Conservation (phyloP, 495 filamentous ascomycete genomes). For the Jackrogersella multiformis region DNA sequence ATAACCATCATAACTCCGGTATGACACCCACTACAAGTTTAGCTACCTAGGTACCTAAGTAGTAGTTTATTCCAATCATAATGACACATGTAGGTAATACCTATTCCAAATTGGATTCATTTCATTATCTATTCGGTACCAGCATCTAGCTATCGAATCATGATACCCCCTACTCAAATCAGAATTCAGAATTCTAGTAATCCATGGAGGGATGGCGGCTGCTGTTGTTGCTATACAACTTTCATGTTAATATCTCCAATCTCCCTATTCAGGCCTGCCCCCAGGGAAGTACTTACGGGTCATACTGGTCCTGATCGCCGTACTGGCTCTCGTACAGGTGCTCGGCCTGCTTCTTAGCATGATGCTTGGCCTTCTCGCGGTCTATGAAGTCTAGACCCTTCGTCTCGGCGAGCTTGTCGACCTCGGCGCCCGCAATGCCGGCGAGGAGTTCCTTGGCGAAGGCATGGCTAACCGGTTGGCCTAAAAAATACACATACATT, state of each 20-base stretch:
- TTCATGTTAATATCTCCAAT: neutral
- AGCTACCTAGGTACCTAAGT: too few relatives aligned
- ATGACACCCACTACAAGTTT: neutral
- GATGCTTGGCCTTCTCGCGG: constrained; percentile 69
- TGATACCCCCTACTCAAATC: neutral
- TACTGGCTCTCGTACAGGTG: constrained; percentile 70
- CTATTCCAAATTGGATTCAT: neutral
- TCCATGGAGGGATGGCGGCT: constrained; percentile 31
- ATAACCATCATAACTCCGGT: neutral
- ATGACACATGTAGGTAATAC: neutral
- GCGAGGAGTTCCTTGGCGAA: constrained; percentile 82
- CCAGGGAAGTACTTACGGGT: constrained; percentile 55
- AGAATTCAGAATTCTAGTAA: constrained; percentile 33
- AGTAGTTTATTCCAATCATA: neutral
- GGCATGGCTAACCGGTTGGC: constrained; percentile 73
- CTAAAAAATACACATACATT: constrained; percentile 48
- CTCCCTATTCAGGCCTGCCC: neutral
- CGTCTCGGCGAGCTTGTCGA: constrained; percentile 82
- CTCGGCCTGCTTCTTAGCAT: constrained; percentile 72
- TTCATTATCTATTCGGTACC: constrained; percentile 25
- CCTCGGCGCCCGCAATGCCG: constrained; percentile 74
- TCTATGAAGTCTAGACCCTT: constrained; percentile 78
- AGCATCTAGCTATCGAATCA: constrained; percentile 4
- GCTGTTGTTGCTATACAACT: constrained; percentile 16
- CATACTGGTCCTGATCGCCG: constrained; percentile 56